Evolutionary conservation across 1,284 basidiomycete species (phyloP), one percentile per base, ranked within the genome.

Genomic region (Abortiporus biennis): DNA sequence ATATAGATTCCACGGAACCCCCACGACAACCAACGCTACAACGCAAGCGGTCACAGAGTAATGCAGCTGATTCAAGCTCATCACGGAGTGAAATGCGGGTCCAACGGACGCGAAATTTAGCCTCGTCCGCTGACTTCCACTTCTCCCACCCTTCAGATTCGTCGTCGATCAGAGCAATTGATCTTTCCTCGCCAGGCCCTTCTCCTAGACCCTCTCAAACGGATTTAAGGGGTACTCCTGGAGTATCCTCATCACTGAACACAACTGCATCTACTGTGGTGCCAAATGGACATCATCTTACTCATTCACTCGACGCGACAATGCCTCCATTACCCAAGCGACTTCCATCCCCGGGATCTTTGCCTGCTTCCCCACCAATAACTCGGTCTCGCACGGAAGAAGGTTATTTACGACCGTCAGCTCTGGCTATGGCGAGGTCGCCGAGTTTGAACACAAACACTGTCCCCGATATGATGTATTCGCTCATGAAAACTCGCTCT

Each of bases 241-340:
- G n/a, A n/a, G n/a, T n/a, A n/a, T n/a, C n/a, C n/a, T n/a, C n/a
- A n/a, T n/a, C n/a, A n/a, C n/a, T n/a, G n/a, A n/a, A n/a, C n/a
- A n/a, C n/a, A n/a, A n/a, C n/a, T n/a, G n/a, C n/a, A n/a, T n/a
- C n/a, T n/a, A n/a, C n/a, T n/a, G n/a, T n/a, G n/a, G n/a, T n/a
- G n/a, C n/a, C n/a, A n/a, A n/a, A n/a, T n/a, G n/a, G n/a, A n/a
- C n/a, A 77, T 54, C 74, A 73, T 49, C 60, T 65, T 3, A 69
- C 76, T 0, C 69, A 68, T 50, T 82, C 80, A 1, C 57, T 80
- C 15, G 80, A 82, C n/a, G n/a, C n/a, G n/a, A n/a, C n/a, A n/a
- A n/a, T 54, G 67, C 63, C 0, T 63, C 67, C n/a, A 47, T 40
- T 59, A 25, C 59, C 55, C 27, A 48, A 58, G 9, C 58, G 64